These are phyloP conservation scores for Hypoxylon fragiforme DNA, from an alignment of 495 filamentous ascomycete species.

Conservation along the genomic window DNA sequence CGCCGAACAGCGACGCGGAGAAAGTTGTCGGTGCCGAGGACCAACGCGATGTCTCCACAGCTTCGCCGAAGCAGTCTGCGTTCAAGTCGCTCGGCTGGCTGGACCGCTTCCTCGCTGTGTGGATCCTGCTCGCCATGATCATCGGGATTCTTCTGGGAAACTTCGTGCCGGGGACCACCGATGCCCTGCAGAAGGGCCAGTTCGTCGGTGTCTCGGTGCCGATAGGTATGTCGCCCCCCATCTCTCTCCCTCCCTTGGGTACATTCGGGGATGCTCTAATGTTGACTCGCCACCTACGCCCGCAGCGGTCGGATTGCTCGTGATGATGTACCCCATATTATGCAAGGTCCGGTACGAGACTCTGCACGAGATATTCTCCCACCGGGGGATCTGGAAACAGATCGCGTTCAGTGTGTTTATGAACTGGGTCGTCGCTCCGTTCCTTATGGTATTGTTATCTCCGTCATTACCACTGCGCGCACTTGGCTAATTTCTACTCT, in stretches of 20 bases:
- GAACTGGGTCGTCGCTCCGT: constrained; percentile 90
- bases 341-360: constrained; percentile 90
- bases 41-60: not conserved
- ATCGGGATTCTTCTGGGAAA: constrained; percentile 80
- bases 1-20: constrained; percentile 6
- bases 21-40: constrained; percentile 2
- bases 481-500: not conserved
- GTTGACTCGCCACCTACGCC: not conserved
- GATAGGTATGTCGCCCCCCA: constrained; percentile 60
- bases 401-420: constrained; percentile 75
- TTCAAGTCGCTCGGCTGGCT: constrained; percentile 65
- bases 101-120: constrained; percentile 77
- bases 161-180: constrained; percentile 66
- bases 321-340: constrained; percentile 96
- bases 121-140: constrained; percentile 86
- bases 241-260: too few species aligned
- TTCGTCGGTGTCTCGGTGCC: constrained; percentile 77
- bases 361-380: constrained; percentile 67
- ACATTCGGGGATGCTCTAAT: too few species aligned
- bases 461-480: not conserved
- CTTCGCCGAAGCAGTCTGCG: constrained; percentile 34
- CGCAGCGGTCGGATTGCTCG: constrained; percentile 74
- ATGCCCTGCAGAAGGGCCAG: constrained; percentile 67
- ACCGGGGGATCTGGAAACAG: constrained; percentile 73
- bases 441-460: constrained; percentile 73